Base-by-base conservation (phyloP, 2,329 filamentous ascomycete species). In the Aspergillus quadrilineatus region DNA sequence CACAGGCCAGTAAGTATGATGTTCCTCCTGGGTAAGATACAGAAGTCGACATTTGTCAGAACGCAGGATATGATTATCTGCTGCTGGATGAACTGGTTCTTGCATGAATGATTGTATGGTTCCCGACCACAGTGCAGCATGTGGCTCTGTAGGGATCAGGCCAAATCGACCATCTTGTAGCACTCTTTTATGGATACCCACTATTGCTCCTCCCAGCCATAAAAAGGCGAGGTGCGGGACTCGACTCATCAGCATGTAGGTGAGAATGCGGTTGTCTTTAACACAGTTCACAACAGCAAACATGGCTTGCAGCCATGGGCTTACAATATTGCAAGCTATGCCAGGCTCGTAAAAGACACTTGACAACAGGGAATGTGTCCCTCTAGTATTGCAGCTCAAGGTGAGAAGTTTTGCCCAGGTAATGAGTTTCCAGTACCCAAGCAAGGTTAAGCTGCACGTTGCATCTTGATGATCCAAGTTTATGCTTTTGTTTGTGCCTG, bases 361-460 rank as follows among this genome's bases (percentile, higher is more conserved):
- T 30, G 39, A 45, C 12, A 55, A 22, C 37, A 55, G 53, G 30
- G 53, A 50, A 29, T 2, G 39, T 4, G 39, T 45, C 36, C 46
- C 53, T 50, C 46, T 15, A 2, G 39, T 50, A 30, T 50, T 44
- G 46, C 53, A 55, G 45, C 53, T 55, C 12, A 55, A 39, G 17
- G 53, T 50, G 34, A 55, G 53, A 30, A 55, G 53, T 39, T 50
- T 50, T 55, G 39, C 50, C 53, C 14, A 55, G 46, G 44, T 50
- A 8, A 45, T 54, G 30, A n/a, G 0, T 12, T 39, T 44, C 46
- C 17, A 37, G 53, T 7, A 55, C 30, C 17, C 45, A 50, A 45
- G 12, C 10, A 50, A 50, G 46, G 30, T 45, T n/a, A 43, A 41
- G 28, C 22, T 54, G 52, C 43, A 9, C 28, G 15, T 39, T 55